A percentile compares a stretch with the other conserved stretches of the same genome.
Evolutionary conservation across 2,329 filamentous ascomycete genomes (phyloP).

Genomic region (Proliferodiscus dingleyae): DNA sequence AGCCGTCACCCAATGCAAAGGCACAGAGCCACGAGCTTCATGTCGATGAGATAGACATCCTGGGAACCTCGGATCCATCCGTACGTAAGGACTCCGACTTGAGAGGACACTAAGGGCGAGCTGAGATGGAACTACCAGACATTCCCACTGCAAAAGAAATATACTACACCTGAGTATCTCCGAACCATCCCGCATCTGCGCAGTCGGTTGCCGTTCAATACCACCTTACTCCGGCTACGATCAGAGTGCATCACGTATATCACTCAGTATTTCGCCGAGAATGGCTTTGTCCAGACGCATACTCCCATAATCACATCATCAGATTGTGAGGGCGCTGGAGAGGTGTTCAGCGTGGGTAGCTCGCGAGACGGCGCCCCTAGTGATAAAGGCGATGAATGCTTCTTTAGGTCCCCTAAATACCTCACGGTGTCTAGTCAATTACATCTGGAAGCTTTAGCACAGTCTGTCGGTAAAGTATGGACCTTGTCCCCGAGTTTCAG

Average conservation of each 20-base stretch:
- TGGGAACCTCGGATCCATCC: slow-evolving; percentile 75
- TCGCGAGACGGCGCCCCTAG: slow-evolving; percentile 15
- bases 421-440: slow-evolving; percentile 93
- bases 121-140: slow-evolving; percentile 48
- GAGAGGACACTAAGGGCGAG: slow-evolving; percentile 7
- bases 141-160: slow-evolving; percentile 95
- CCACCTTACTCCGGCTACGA: slow-evolving; percentile 73
- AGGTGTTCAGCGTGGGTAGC: slow-evolving; percentile 69
- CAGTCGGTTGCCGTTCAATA: slow-evolving; percentile 73
- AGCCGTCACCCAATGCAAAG: slow-evolving; percentile 58
- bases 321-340: slow-evolving; percentile 93
- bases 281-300: slow-evolving; percentile 76
- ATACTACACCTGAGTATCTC: slow-evolving; percentile 83
- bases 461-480: slow-evolving; percentile 88
- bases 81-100: slow-evolving; percentile 46
- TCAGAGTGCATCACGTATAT: slow-evolving; percentile 73
- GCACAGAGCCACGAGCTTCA: slow-evolving; percentile 77
- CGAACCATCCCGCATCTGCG: slow-evolving; percentile 85
- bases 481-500: slow-evolving; percentile 89
- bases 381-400: slow-evolving; percentile 45
- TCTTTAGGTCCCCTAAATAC: slow-evolving; percentile 87
- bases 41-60: slow-evolving; percentile 60
- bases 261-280: slow-evolving; percentile 67
- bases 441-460: slow-evolving; percentile 86
- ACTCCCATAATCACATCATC: slow-evolving; percentile 94